Percentiles rank a stretch among this genome's conserved stretches.
phyloP scores from a whole-genome alignment of 225 moss, liverwort and hornwort genomes.

The Straminergon stramineum region DNA sequence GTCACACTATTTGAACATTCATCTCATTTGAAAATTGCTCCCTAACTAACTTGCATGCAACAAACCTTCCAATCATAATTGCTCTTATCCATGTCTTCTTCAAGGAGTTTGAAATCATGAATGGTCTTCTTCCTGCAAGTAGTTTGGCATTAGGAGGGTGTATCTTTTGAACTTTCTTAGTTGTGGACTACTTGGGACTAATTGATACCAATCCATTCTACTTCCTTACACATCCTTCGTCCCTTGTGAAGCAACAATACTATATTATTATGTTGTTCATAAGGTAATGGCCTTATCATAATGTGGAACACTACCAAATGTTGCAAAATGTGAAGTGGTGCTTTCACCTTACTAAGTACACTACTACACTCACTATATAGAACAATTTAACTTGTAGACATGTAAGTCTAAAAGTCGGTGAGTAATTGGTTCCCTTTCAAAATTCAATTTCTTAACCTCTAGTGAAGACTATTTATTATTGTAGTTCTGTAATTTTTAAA shows the following conservation, averaged over 20 bases:
- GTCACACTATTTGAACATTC: rapidly evolving
- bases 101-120: no score
- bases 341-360: neutral
- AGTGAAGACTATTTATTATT: neutral
- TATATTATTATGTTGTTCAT: neutral
- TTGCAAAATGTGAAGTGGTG: neutral
- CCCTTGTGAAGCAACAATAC: neutral
- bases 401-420: neutral
- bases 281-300: neutral
- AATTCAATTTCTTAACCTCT: neutral
- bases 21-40: neutral
- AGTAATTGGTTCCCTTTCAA: neutral
- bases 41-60: neutral
- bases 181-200: rapidly evolving
- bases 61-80: rapidly evolving
- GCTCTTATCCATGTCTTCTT: neutral
- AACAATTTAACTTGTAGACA: neutral
- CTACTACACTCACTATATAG: neutral
- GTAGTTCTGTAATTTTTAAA: no score
- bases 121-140: neutral
- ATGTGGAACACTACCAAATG: neutral
- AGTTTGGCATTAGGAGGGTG: rapidly evolving
- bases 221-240: neutral
- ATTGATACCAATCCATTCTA: no score
- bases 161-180: neutral